Evolutionary conservation across 306 rosid genomes (phyloP), one percentile per base, ranked within the genome.

Genomic region (Luffa acutangula): DNA sequence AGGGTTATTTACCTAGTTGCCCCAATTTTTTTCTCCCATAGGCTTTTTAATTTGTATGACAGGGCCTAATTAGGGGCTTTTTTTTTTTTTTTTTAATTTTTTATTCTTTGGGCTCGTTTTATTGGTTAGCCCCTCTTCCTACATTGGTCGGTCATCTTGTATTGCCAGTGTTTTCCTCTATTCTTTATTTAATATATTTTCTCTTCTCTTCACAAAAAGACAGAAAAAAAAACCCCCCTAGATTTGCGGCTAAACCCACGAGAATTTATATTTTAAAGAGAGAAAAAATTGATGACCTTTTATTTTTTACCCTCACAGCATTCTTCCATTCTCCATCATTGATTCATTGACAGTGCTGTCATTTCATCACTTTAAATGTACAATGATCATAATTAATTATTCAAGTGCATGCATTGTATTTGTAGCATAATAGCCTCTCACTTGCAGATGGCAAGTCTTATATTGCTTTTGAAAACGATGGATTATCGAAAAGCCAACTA

Each of bases 271-370:
- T 56, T 56, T 8, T 7, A 7, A 57, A n/a, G 0, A 2, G 33
- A 7, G 4, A 20, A 20, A 6, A 57, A n/a, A 17, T 5, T 21
- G 1, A 8, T 7, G 62, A 57, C 33, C 33, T 57, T 57, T n/a
- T 7, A 9, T 7, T 57, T 7, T 57, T 59, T 21, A 21, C 65
- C 1, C 65, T 9, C 37, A 58, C 21, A 58, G 65, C 31, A 21
- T 10, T 62, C 69, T 31, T 33, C 42, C 18, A 12, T 5, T 33
- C n/a, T 31, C 3, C 42, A 33, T 33, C n/a, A 62, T 62, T 62
- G 69, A 33, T 59, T 59, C 42, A 25, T 21, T 72, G 20, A 20
- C 77, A 43, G 77, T 72, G 58, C 21, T 72, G 77, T 72, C 77
- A 21, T 20, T 25, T 72, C 77, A 67, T 41, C 7, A 0, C 75